Percentiles rank a stretch among this genome's conserved stretches.
phyloP scores from a whole-genome alignment of 2,329 filamentous ascomycete species.

The Cytospora leucostoma region DNA sequence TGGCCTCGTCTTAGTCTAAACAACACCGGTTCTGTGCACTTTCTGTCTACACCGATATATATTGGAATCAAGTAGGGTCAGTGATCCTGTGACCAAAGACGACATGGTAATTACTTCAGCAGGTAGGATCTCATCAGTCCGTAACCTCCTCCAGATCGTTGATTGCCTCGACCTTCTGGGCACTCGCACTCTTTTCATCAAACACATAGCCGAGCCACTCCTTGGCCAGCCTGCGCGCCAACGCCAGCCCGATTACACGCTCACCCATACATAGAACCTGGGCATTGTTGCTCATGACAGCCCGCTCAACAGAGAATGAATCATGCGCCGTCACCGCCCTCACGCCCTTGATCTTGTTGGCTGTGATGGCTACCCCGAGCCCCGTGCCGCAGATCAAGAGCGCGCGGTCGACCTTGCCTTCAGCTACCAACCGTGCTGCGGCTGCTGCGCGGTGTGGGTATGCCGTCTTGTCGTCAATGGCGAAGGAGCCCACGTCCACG shows the following conservation, averaged over 20 bases:
- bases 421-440: conserved; percentile 64
- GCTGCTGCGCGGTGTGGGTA: conserved; percentile 79
- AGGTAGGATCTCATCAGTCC: conserved; percentile 25
- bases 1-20: not conserved
- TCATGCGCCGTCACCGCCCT: conserved; percentile 89
- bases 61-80: not conserved
- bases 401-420: conserved; percentile 72
- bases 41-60: not conserved
- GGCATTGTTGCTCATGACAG: conserved; percentile 80
- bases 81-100: not conserved
- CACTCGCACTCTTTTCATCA: conserved; percentile 62
- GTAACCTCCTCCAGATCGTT: conserved; percentile 36
- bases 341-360: conserved; percentile 84
- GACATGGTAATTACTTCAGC: not conserved
- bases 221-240: conserved; percentile 73
- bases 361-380: conserved; percentile 82
- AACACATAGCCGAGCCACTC: conserved; percentile 88
- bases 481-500: conserved; percentile 72
- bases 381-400: conserved; percentile 85
- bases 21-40: not conserved
- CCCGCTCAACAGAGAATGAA: conserved; percentile 78
- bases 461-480: conserved; percentile 70
- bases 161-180: conserved; percentile 50
- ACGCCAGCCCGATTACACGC: conserved; percentile 77
- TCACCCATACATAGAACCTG: conserved; percentile 88